Percentiles rank a stretch among this genome's conserved stretches.
phyloP scores from a whole-genome alignment of 768 basidiomycete genomes.

The Coprinellus micaceus region DNA sequence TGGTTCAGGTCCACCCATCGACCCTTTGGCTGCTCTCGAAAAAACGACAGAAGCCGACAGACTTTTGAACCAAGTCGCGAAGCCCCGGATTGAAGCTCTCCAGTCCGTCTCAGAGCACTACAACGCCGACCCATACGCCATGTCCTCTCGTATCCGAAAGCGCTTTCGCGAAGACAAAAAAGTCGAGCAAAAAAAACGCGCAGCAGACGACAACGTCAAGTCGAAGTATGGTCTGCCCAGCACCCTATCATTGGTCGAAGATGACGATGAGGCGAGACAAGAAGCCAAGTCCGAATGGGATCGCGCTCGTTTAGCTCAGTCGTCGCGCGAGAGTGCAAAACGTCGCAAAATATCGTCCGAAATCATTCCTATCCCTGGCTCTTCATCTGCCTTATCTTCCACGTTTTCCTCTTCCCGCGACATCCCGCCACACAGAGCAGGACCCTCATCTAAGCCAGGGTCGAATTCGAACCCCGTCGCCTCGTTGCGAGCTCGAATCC shows the following conservation, averaged over 20 bases:
- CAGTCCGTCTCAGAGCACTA: slow-evolving; percentile 73
- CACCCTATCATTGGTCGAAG: slow-evolving; percentile 59
- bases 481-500: slow-evolving; percentile 5
- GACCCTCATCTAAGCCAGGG: neutral
- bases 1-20: slow-evolving; percentile 41
- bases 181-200: slow-evolving; percentile 62
- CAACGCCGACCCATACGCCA: slow-evolving; percentile 82
- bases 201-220: slow-evolving; percentile 68
- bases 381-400: slow-evolving; percentile 5
- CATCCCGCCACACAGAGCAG: neutral
- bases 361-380: neutral
- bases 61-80: slow-evolving; percentile 65
- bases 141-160: slow-evolving; percentile 72
- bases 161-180: slow-evolving; percentile 88
- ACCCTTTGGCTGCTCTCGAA: slow-evolving; percentile 86
- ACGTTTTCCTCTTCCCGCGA: neutral
- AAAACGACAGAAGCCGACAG: slow-evolving; percentile 81
- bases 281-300: slow-evolving; percentile 66
- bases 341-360: slow-evolving; percentile 34
- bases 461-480: neutral
- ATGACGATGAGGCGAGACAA: slow-evolving; percentile 54
- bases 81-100: slow-evolving; percentile 78
- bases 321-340: slow-evolving; percentile 41
- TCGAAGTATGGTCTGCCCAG: slow-evolving; percentile 75
- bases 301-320: slow-evolving; percentile 46